Conservation (phyloP, 805 yeast genomes). For the Candida orba region DNA sequence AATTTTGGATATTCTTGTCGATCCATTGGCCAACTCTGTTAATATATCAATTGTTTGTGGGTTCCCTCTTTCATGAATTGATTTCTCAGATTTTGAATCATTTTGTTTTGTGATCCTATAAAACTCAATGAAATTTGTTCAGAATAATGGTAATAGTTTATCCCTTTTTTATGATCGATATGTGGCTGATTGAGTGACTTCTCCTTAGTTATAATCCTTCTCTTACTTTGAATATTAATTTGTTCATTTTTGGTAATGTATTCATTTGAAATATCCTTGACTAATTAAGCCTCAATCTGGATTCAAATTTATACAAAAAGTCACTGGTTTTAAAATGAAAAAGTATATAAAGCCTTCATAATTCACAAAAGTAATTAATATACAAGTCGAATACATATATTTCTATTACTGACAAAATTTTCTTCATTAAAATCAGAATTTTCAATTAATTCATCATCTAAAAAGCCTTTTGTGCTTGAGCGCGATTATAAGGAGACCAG, state of each 20-base stretch:
- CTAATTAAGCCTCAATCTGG: too few species aligned
- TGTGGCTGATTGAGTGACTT: constrained; percentile 37
- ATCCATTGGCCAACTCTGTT: constrained; percentile 74
- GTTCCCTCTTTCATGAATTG: constrained; percentile 48
- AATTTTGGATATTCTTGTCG: constrained; percentile 65
- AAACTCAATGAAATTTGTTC: constrained; percentile 38
- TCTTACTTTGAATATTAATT: constrained; percentile 45
- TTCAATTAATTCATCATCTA: too few species aligned
- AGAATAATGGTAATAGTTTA: constrained; percentile 35
- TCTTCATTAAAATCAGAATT: too few species aligned
- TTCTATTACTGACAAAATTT: too few species aligned
- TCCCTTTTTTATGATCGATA: constrained; percentile 27
- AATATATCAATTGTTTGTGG: constrained; percentile 60
- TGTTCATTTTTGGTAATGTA: constrained; percentile 52
- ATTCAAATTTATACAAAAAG: too few species aligned
- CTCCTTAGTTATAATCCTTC: constrained; percentile 48
- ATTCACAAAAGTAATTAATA: too few species aligned
- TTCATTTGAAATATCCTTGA: constrained; percentile 43
- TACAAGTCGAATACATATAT: too few species aligned
- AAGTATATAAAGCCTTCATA: too few species aligned
- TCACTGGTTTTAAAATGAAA: too few species aligned
- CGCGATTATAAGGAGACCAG: too few species aligned
- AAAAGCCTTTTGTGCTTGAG: too few species aligned
- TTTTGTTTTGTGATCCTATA: constrained; percentile 38
- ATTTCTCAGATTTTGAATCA: constrained; percentile 24